A percentile compares a stretch with the other conserved stretches of the same genome.
These are phyloP conservation scores for Plasmodium billcollinsi DNA, from an alignment of 169 alveolate species.

Conservation along the genomic window DNA sequence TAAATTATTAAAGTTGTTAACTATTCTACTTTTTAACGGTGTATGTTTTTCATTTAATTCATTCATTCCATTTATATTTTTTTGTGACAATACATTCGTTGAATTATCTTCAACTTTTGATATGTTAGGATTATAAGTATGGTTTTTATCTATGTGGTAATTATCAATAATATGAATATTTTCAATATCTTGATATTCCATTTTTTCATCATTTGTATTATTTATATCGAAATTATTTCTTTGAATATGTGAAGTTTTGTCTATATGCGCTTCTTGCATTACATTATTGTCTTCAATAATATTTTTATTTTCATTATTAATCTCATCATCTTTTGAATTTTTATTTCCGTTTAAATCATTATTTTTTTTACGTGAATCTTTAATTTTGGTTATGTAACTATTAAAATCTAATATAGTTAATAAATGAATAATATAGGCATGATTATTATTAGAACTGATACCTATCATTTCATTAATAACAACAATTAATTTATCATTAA, in stretches of 20 bases:
- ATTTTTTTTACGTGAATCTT: constrained; percentile 29
- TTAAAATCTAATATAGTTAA: constrained; percentile 68
- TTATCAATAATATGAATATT: constrained; percentile 33
- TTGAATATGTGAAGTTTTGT: not conserved
- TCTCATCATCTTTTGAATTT: not conserved
- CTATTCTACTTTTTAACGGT: constrained; percentile 40
- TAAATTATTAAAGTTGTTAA: constrained; percentile 54
- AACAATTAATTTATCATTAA: constrained; percentile 43
- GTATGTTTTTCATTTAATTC: constrained; percentile 13
- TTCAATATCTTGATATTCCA: constrained; percentile 63
- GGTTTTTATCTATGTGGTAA: constrained; percentile 17
- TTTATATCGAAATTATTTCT: not conserved
- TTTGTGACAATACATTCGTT: constrained; percentile 19
- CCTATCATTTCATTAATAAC: constrained; percentile 74
- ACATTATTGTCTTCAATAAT: not conserved
- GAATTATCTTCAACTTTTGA: constrained; percentile 2
- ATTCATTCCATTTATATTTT: not conserved
- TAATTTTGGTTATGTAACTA: constrained; percentile 50
- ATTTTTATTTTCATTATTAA: constrained; percentile 9
- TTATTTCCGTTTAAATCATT: not conserved
- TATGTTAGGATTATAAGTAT: constrained; percentile 21
- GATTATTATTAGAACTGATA: constrained; percentile 63
- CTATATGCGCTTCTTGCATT: not conserved
- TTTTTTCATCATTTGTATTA: constrained; percentile 55
- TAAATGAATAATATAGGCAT: constrained; percentile 67